Evolutionary conservation across 2,329 filamentous ascomycete species (phyloP).

Genomic region (Colletotrichum sp.): DNA sequence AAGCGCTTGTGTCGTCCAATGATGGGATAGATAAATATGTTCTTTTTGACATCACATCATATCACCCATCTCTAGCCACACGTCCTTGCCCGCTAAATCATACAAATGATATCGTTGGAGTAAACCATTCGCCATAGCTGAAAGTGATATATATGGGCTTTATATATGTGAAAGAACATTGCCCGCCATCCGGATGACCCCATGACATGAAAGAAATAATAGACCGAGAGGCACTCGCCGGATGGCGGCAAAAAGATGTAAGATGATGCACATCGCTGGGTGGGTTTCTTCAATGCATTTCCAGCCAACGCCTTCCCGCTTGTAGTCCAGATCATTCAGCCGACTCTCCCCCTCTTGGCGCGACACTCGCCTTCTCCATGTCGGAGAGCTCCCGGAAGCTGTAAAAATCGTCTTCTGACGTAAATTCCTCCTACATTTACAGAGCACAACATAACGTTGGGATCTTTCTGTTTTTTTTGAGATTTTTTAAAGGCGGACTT

Average conservation of each 20-base stretch:
- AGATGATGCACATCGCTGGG: constrained; percentile 19
- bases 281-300: constrained; percentile 7
- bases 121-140: not conserved
- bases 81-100: not conserved
- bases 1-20: not conserved
- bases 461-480: not conserved
- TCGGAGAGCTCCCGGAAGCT: not conserved
- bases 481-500: not conserved
- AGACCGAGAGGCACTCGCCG: not conserved
- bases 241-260: constrained; percentile 9
- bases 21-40: not conserved
- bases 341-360: not conserved
- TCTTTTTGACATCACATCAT: not conserved
- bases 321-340: not conserved
- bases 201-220: not conserved
- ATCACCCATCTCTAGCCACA: not conserved
- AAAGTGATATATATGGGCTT: constrained; percentile 14
- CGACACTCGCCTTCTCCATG: not conserved
- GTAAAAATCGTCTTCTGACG: not conserved
- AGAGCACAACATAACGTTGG: not conserved
- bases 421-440: not conserved
- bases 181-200: not conserved
- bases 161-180: constrained; percentile 16
- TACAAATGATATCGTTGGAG: not conserved
- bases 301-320: constrained; percentile 18